Evolutionary conservation across 139 green algal genomes (phyloP).

Genomic region (Picochlorum sp.): DNA sequence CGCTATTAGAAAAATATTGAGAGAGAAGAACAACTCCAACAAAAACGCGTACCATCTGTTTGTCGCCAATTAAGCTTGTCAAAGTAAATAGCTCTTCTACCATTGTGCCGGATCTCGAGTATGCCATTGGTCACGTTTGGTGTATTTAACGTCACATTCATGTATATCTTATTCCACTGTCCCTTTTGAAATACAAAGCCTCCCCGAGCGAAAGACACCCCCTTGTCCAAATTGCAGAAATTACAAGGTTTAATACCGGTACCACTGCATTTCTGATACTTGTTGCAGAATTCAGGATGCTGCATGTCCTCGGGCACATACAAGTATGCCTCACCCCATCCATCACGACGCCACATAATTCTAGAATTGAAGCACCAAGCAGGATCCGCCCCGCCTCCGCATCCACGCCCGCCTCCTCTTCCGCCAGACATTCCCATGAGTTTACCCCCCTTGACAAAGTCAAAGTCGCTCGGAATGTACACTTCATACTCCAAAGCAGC

Average conservation of each 20-base stretch:
- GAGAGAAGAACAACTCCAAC: not conserved
- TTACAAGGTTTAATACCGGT: not conserved
- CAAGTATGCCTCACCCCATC: conserved; percentile 17
- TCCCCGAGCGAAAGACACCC: conserved; percentile 9
- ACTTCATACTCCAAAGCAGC: conserved; percentile 9
- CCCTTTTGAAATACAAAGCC: conserved; percentile 8
- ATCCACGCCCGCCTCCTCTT: conserved; percentile 5
- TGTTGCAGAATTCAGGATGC: conserved; percentile 11
- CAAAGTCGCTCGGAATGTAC: conserved; percentile 5
- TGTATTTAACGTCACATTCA: conserved; percentile 12
- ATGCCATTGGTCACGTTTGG: conserved; percentile 5
- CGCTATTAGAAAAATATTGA: not conserved
- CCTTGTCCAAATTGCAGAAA: conserved; percentile 8
- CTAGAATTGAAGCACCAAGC: conserved; percentile 8
- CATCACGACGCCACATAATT: conserved; percentile 20
- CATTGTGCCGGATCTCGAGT: conserved; percentile 10
- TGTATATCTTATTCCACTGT: conserved; percentile 10
- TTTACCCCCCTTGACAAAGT: conserved; percentile 2
- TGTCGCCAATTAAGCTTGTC: conserved; percentile 8
- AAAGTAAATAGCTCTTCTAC: conserved; percentile 6
- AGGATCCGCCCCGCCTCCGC: conserved; percentile 11
- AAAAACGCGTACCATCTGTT: not conserved
- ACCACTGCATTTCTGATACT: not conserved
- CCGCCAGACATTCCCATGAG: conserved; percentile 1
- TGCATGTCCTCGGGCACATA: conserved; percentile 16